These are phyloP conservation scores for Talaromyces liani DNA, from an alignment of 495 filamentous ascomycete genomes.

Conservation along the genomic window DNA sequence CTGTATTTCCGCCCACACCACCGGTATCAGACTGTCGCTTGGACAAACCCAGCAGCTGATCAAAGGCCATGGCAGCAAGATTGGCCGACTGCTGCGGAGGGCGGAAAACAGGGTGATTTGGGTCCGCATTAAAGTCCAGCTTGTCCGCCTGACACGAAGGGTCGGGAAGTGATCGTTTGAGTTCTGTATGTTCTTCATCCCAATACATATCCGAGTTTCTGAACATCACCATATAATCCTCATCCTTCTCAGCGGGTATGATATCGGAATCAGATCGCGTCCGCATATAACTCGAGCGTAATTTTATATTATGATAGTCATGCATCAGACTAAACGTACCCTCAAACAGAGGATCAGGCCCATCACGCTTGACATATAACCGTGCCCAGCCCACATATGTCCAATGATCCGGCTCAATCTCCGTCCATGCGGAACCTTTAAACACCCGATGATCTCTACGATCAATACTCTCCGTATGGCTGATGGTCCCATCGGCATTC, in stretches of 20 bases:
- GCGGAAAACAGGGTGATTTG: slow-evolving; percentile 57
- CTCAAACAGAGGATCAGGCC: slow-evolving; percentile 73
- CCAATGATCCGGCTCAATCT: slow-evolving; percentile 59
- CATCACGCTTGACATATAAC: slow-evolving; percentile 69
- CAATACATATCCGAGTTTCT: slow-evolving; percentile 76
- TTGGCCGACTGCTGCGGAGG: slow-evolving; percentile 30
- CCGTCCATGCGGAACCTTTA: slow-evolving; percentile 70
- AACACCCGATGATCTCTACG: slow-evolving; percentile 73
- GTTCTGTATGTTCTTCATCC: slow-evolving; percentile 34
- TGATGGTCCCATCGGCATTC: slow-evolving; percentile 57
- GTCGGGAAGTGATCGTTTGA: slow-evolving; percentile 41
- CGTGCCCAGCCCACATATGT: slow-evolving; percentile 79
- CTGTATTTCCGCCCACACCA: slow-evolving; percentile 60
- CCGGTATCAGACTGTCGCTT: slow-evolving; percentile 47
- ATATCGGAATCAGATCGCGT: slow-evolving; percentile 72
- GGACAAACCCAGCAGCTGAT: slow-evolving; percentile 46
- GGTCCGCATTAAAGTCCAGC: slow-evolving; percentile 63
- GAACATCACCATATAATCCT: slow-evolving; percentile 86
- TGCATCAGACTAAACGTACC: slow-evolving; percentile 76
- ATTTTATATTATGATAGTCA: slow-evolving; percentile 84
- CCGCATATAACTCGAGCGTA: slow-evolving; percentile 62
- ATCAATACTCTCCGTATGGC: slow-evolving; percentile 54
- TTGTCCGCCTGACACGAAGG: slow-evolving; percentile 55
- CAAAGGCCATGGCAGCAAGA: slow-evolving; percentile 49
- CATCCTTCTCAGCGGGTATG: slow-evolving; percentile 45